These are phyloP conservation scores for Globisporangium barbulae DNA, from an alignment of 352 stramenopile species.

Conservation along the genomic window DNA sequence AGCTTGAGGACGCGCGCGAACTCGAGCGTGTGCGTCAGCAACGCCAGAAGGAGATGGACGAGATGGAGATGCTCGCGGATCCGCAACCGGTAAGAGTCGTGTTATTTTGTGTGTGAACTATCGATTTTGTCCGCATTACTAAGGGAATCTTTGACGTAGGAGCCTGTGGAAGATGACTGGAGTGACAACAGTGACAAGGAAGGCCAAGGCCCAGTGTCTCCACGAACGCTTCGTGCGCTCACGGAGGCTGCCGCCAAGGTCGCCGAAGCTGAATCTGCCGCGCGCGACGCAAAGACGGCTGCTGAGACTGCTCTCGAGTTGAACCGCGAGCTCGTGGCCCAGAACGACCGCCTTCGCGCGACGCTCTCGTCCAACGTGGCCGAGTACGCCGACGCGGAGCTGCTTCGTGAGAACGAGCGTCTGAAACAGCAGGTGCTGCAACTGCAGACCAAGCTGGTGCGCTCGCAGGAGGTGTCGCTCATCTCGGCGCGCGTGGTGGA, in stretches of 20 bases:
- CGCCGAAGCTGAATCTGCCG: constrained; percentile 64
- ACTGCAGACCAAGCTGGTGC: constrained; percentile 67
- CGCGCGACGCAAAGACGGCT: constrained; percentile 67
- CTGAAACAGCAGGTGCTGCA: constrained; percentile 69
- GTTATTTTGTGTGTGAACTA: background rate
- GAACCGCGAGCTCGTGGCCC: constrained; percentile 53
- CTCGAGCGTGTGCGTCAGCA: constrained; percentile 30
- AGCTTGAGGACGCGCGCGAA: constrained; percentile 26
- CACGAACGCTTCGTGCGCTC: constrained; percentile 54
- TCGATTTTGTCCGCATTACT: constrained; percentile 25
- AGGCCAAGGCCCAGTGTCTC: constrained; percentile 49
- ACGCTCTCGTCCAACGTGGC: constrained; percentile 65
- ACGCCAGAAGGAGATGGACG: constrained; percentile 31
- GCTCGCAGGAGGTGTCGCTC: constrained; percentile 59
- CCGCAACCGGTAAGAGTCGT: constrained; percentile 53
- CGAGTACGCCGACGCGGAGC: constrained; percentile 63
- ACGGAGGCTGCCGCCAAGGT: constrained; percentile 74
- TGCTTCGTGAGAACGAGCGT: constrained; percentile 65
- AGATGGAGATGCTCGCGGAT: constrained; percentile 37
- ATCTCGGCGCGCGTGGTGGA: constrained; percentile 71
- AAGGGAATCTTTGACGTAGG: constrained; percentile 64
- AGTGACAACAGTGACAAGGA: constrained; percentile 72
- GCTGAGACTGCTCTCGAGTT: constrained; percentile 55
- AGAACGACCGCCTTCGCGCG: constrained; percentile 64
- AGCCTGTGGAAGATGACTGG: constrained; percentile 82